Base-by-base conservation (phyloP, 2,329 filamentous ascomycete species). In the Pestalotiopsis sp. region DNA sequence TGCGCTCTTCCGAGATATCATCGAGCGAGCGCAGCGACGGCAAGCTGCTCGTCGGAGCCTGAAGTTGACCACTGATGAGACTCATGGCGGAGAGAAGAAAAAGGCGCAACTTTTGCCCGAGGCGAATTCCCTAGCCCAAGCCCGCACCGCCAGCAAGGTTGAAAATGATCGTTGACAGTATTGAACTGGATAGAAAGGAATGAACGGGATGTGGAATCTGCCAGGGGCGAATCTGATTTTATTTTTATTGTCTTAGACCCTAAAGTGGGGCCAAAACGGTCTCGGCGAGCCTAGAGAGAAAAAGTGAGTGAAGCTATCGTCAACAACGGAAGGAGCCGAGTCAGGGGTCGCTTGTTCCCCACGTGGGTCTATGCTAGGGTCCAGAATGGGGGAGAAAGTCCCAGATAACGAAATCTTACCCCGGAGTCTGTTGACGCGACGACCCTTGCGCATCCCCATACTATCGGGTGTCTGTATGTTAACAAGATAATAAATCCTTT, bases 11-110 rank as follows among this genome's bases (percentile, higher is more conserved):
- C 0, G 74, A 64, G 52, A 80, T 74, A 4, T 70, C 70, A 38
- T 75, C 68, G 7, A 80, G 74, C 13, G 76, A 77, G 64, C 77
- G 77, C 58, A 83, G 71, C 56, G 79, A 74, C 62, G 82, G 82
- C 49, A 84, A 71, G 74, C 81, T 82, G 78, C 80, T 80, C 68
- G 82, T 82, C 1, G 82, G 82, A 75, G 81, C 79, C 76, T 80
- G 77, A 70, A 72, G 75, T 70, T 75, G 67, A 73, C 38, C 20
- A 11, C 27, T 17, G 17, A 36, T 25, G 31, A 60, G 36, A 60
- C 56, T 66, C 65, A 66, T 66, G 20, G 62, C 27, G 27, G 41
- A 27, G 23, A 52, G 20, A 64, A 38, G 14, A 56, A 25, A 36
- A 64, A 38, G 14, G 64, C 49, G 25, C 64, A 23, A 20, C 25